phyloP scores from a whole-genome alignment of 2,329 filamentous ascomycete genomes.

The Paracoccidioides lutzii region DNA sequence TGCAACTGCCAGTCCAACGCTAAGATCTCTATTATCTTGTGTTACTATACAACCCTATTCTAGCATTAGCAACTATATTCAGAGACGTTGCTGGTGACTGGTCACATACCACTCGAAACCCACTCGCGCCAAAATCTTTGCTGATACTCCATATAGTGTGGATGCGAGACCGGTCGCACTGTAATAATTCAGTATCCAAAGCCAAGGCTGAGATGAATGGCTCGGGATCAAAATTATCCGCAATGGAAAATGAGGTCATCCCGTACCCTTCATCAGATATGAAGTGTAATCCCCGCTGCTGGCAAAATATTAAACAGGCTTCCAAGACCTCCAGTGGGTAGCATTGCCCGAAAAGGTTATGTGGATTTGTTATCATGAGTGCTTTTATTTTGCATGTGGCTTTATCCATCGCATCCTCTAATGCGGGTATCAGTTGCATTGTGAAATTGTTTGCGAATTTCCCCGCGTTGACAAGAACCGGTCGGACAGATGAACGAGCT shows the following conservation, averaged over 20 bases:
- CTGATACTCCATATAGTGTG: conserved; percentile 14
- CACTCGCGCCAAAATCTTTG: conserved; percentile 14
- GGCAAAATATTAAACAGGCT: conserved; percentile 14
- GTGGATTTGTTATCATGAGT: conserved; percentile 17
- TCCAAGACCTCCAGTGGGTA: conserved; percentile 14
- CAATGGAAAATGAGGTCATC: conserved; percentile 11
- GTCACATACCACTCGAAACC: conserved; percentile 12
- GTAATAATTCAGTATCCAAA: conserved; percentile 7
- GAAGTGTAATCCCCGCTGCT: conserved; percentile 14
- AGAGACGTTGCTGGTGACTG: not conserved
- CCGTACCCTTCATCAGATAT: conserved; percentile 20
- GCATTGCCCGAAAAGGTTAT: conserved; percentile 17
- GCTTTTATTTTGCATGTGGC: conserved; percentile 12
- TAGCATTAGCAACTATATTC: conserved; percentile 1
- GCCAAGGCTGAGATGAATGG: conserved; percentile 12
- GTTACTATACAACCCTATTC: conserved; percentile 14
- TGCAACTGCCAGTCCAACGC: conserved; percentile 10
- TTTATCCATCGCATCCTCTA: conserved; percentile 10
- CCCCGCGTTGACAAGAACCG: conserved; percentile 11
- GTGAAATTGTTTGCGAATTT: conserved; percentile 10
- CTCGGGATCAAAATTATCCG: conserved; percentile 7
- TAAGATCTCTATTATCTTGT: conserved; percentile 14
- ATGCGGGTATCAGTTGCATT: conserved; percentile 7
- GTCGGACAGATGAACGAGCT: conserved; percentile 10
- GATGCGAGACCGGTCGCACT: conserved; percentile 12